Evolutionary conservation across 129 eudicot genomes (phyloP).

Genomic region (Daucus carota): DNA sequence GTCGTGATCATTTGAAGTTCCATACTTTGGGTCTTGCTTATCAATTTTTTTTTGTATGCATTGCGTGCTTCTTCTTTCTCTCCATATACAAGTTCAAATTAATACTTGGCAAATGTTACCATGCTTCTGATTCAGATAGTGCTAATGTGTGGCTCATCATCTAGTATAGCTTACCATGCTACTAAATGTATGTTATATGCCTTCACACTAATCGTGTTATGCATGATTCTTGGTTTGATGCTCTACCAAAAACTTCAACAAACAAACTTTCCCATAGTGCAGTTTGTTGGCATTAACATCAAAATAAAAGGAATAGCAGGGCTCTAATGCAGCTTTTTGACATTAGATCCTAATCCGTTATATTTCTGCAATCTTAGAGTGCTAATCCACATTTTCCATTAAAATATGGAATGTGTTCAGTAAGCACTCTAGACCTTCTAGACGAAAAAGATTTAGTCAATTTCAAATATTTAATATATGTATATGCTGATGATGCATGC

Average conservation of each 20-base stretch:
- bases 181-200: neutral
- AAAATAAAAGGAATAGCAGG: neutral
- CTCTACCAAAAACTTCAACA: neutral
- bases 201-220: neutral
- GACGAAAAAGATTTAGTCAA: neutral
- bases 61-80: neutral
- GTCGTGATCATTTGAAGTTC: neutral
- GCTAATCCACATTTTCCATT: neutral
- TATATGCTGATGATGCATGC: slow-evolving; percentile 21
- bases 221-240: neutral
- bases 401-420: neutral
- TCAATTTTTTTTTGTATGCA: neutral
- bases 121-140: neutral
- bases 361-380: neutral
- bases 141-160: neutral
- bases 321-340: neutral
- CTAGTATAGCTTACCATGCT: neutral
- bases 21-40: neutral
- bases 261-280: neutral
- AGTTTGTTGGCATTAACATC: neutral
- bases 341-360: neutral
- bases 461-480: neutral
- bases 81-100: neutral
- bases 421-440: neutral
- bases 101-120: neutral